Percentiles rank a stretch among this genome's conserved stretches.
phyloP scores from a whole-genome alignment of 1,284 basidiomycete species.

The Calocybe gambosa region DNA sequence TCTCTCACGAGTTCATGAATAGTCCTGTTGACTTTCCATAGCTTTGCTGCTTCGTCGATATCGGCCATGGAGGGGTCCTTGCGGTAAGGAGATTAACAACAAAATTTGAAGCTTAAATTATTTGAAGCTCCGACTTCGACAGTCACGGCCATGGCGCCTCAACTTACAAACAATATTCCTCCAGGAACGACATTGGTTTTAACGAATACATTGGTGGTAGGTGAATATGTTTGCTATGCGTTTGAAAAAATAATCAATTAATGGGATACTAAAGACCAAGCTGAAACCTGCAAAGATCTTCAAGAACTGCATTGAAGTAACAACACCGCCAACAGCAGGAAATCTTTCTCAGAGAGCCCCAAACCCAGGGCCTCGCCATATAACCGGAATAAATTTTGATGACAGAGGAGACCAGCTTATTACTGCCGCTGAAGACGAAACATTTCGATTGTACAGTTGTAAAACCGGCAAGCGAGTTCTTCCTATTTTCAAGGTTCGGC shows the following conservation, averaged over 20 bases:
- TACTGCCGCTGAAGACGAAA: slow-evolving; percentile 91
- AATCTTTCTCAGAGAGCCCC: slow-evolving; percentile 33
- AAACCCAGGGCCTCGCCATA: slow-evolving; percentile 52
- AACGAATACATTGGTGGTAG: slow-evolving; percentile 42
- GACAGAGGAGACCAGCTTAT: slow-evolving; percentile 83
- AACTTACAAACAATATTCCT: slow-evolving; percentile 27
- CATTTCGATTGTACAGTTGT: slow-evolving; percentile 84
- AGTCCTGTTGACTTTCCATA: slow-evolving; percentile 96
- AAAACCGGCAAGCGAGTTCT: slow-evolving; percentile 86
- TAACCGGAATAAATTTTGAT: slow-evolving; percentile 89
- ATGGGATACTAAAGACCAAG: slow-evolving; percentile 16
- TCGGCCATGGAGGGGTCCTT: slow-evolving; percentile 48
- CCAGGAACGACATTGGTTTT: slow-evolving; percentile 33
- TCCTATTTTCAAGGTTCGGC: slow-evolving; percentile 16
- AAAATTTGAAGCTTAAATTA: slow-evolving; percentile 32
- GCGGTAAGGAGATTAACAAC: neutral
- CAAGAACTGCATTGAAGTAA: slow-evolving; percentile 66
- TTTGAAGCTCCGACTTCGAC: slow-evolving; percentile 11
- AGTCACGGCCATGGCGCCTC: slow-evolving; percentile 27
- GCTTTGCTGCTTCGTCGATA: slow-evolving; percentile 70
- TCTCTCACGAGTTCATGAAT: slow-evolving; percentile 96
- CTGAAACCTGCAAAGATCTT: slow-evolving; percentile 90
- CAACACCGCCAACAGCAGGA: slow-evolving; percentile 43
- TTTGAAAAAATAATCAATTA: too few species aligned
- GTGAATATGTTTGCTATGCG: slow-evolving; percentile 13